Conservation (phyloP, 228 moss, liverwort and hornwort species). For the Sphagnum fallax region DNA sequence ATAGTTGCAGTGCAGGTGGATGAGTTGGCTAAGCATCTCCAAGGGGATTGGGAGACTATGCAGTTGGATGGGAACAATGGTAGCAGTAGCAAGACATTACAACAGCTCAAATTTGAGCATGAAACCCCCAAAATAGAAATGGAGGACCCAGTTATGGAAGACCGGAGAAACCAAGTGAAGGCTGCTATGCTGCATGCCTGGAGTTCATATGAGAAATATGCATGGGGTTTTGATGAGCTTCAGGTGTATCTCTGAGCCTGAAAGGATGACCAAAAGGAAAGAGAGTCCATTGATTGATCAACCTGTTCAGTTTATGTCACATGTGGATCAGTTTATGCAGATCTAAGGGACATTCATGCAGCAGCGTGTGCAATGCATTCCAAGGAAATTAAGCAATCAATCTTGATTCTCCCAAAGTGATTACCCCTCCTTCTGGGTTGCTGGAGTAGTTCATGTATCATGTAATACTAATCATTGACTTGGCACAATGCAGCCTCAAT, state of each 20-base stretch:
- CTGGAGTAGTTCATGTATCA: no score
- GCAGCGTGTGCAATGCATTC: no score
- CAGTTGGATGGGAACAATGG: no score
- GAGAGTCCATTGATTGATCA: neutral
- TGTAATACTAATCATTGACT: no score
- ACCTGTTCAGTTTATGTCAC: no score
- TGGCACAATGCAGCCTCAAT: conserved; percentile 39
- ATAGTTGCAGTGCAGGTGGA: conserved; percentile 32
- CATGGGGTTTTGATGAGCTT: conserved; percentile 93
- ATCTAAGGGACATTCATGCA: no score
- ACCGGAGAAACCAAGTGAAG: conserved; percentile 82
- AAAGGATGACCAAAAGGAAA: neutral
- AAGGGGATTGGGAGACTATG: conserved; percentile 10
- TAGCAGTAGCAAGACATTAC: no score
- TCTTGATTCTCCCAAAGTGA: no score
- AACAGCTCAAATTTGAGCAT: no score
- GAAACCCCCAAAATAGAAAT: conserved; percentile 12
- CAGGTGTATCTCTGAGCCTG: conserved; percentile 17
- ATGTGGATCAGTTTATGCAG: no score
- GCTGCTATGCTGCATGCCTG: conserved; percentile 96
- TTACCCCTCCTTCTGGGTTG: no score
- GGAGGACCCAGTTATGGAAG: conserved; percentile 59
- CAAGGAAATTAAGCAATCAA: no score
- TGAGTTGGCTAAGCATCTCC: conserved; percentile 39
- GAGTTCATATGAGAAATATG: conserved; percentile 81